Conservation (phyloP, 805 yeast species). For the Ogataea minuta region DNA sequence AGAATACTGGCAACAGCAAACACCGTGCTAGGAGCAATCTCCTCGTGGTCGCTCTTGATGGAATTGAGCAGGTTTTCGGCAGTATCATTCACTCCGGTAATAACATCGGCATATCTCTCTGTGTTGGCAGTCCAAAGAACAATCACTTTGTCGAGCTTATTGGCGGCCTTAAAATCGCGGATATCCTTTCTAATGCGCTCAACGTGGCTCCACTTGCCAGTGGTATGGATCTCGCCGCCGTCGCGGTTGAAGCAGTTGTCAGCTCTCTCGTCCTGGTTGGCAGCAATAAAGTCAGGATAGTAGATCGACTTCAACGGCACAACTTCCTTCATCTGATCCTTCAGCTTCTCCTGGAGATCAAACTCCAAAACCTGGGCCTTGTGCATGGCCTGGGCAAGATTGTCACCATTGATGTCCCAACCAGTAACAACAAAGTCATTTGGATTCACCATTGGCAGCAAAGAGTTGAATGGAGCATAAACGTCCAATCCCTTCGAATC, state of each 20-base stretch:
- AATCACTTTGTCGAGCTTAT: slow-evolving; percentile 80
- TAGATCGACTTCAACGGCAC: slow-evolving; percentile 82
- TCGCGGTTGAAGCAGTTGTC: slow-evolving; percentile 72
- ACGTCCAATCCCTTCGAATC: slow-evolving; percentile 81
- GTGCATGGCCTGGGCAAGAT: slow-evolving; percentile 74
- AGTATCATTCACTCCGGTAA: slow-evolving; percentile 82
- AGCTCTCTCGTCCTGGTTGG: slow-evolving; percentile 90
- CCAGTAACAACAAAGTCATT: slow-evolving; percentile 89
- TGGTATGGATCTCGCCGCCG: slow-evolving; percentile 48
- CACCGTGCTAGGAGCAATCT: slow-evolving; percentile 88
- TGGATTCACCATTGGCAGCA: slow-evolving; percentile 86
- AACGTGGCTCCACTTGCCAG: slow-evolving; percentile 85
- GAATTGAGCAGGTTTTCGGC: slow-evolving; percentile 73
- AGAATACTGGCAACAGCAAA: slow-evolving; percentile 92
- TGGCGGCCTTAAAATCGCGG: slow-evolving; percentile 65
- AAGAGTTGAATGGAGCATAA: slow-evolving; percentile 86
- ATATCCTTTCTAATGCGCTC: slow-evolving; percentile 84
- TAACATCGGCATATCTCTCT: slow-evolving; percentile 81
- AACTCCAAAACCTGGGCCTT: slow-evolving; percentile 86
- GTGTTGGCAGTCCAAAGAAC: slow-evolving; percentile 98
- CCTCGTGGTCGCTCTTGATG: slow-evolving; percentile 75
- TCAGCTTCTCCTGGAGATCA: slow-evolving; percentile 75
- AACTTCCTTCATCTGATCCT: slow-evolving; percentile 56
- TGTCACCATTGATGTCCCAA: slow-evolving; percentile 84
- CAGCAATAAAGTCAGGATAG: slow-evolving; percentile 95